These are phyloP conservation scores for Gracilariopsis chorda DNA, from an alignment of 23 red algal genomes.

Conservation along the genomic window DNA sequence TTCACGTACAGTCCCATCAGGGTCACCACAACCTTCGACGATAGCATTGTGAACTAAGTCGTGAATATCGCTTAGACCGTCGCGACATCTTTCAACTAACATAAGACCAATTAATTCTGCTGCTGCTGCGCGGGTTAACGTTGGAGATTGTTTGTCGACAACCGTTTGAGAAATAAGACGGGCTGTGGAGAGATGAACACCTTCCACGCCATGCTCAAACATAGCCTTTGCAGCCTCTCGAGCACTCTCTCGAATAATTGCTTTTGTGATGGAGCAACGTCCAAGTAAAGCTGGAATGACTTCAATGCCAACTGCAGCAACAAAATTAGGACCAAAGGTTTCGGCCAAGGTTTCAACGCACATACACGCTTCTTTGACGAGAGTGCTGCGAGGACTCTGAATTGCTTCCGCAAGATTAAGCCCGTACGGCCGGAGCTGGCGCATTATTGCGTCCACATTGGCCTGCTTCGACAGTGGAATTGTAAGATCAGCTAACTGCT, in stretches of 20 bases:
- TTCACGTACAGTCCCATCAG: conserved; percentile 37
- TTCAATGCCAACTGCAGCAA: not conserved
- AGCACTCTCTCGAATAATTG: conserved; percentile 31
- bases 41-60: conserved; percentile 2
- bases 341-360: conserved; percentile 20
- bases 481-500: conserved; percentile 10
- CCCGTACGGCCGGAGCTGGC: not conserved
- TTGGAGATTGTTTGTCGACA: not conserved
- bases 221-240: conserved; percentile 13
- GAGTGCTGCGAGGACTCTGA: conserved; percentile 5
- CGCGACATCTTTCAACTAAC: conserved; percentile 20
- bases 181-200: not conserved
- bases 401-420: not conserved
- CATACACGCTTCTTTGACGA: conserved; percentile 49
- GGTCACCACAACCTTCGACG: conserved; percentile 10
- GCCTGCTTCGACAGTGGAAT: not conserved
- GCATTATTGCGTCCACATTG: not conserved
- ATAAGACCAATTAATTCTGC: conserved; percentile 45
- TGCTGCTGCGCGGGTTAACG: not conserved
- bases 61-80: not conserved
- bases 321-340: conserved; percentile 17
- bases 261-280: not conserved
- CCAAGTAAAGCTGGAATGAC: conserved; percentile 30
- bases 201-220: conserved; percentile 50
- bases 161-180: not conserved